Evolutionary conservation across 2,329 filamentous ascomycete genomes (phyloP), one percentile per base, ranked within the genome.

Genomic region (Cryphonectria parasitica): DNA sequence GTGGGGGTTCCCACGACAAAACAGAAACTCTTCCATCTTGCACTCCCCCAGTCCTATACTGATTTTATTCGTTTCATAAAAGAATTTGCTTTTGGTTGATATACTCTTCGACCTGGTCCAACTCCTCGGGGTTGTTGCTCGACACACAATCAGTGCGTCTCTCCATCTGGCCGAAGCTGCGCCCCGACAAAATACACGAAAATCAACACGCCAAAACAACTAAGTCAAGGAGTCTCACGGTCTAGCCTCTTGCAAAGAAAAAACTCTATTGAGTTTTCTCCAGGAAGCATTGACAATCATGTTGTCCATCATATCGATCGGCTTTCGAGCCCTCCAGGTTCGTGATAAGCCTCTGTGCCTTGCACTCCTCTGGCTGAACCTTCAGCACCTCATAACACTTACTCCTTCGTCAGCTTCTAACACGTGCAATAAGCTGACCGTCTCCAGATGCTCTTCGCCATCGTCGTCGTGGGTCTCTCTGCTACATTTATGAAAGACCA

Each of bases 391-490:
- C 34, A 34, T 34, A 22, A 15, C 19, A 61, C 17, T 61, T 61
- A 13, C 58, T 19, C 17, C 17, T 11, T 19, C 22, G 5, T 8
- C 15, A 3, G 1, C 25, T 2, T 34, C 10, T 34, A n/a, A n/a
- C 13, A 22, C 64, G 22, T 19, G 3, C 19, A n/a, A 10, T 22
- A 28, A 31, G 1, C 52, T 58, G 22, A 58, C 36, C 39, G n/a
- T n/a, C 15, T 19, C 8, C 34, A 80, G 78, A 71, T 80, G 36
- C 67, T 79, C n/a, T 77, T 77, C 66, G 74, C 77, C 2, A 77
- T 76, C 8, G 75, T 79, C 19, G 76, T 80, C 39, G 74, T 80
- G 19, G 79, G 76, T 15, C 69, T 80, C 19, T 79, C 78, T 15
- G 74, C 78, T 1, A 76, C 76, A 8, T 75, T 79, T 17, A 76